Evolutionary conservation across 2,329 filamentous ascomycete species (phyloP), one percentile per base, ranked within the genome.

Genomic region (Orbilia brochopaga): DNA sequence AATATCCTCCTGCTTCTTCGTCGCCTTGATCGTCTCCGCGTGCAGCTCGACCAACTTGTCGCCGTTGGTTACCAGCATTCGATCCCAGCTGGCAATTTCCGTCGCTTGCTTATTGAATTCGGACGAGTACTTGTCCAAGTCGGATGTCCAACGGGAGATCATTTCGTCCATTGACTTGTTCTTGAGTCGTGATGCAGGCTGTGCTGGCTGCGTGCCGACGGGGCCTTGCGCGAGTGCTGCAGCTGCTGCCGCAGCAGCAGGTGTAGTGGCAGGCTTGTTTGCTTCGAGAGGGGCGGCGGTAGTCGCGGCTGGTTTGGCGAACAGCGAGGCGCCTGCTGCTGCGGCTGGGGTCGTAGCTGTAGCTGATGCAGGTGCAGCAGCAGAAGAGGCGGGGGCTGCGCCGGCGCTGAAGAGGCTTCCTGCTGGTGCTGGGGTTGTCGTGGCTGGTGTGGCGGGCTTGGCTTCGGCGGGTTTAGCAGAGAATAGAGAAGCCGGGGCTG

Each of bases 101-200:
- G 88, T 85, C 2, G 95, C 93, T 79, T 97, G 92, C 35, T 89
- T 85, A 78, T 95, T 92, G 82, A 97, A 99, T 69, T 96, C 91
- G 79, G 96, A 96, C 78, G 97, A 93, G 78, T 99, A 97, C 78
- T 96, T 95, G 59, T 92, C 90, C 55, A 99, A 83, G 78, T 97
- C 94, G 0, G 92, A 91, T 1, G 94, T 94, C 94, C 94, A 99
- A 32, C 92, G 88, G 2, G 91, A 97, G 75, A 99, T 92, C 74
- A 99, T 97, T 79, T 99, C 94, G 78, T 99, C 94, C 90, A 99
- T 97, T 0, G 93, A 96, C 82, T 96, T 97, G 80, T 97, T 96
- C 83, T 96, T 96, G 40, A 99, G 83, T 27, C 94, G 89, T 2
- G 93, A 94, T 77, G 95, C 87, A 65, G 92, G 88, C 15, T 94